Evolutionary conservation across 2,329 filamentous ascomycete genomes (phyloP).

Genomic region (Rutstroemia sp.): DNA sequence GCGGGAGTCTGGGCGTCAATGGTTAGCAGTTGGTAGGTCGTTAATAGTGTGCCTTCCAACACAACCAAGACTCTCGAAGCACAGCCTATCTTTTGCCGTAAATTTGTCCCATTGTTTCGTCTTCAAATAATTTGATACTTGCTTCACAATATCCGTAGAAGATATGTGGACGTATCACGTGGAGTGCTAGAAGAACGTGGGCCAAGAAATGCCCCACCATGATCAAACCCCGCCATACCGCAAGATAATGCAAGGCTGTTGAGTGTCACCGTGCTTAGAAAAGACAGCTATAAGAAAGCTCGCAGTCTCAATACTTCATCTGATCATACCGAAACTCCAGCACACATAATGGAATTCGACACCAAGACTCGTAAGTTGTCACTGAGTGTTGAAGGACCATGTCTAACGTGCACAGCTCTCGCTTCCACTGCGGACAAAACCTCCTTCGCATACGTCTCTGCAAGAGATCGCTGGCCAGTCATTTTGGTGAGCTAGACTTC

Average conservation of each 20-base stretch:
- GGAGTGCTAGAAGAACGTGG: no score
- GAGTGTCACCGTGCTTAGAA: not conserved
- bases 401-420: slow-evolving; percentile 45
- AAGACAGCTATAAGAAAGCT: not conserved
- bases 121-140: no score
- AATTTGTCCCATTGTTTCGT: no score
- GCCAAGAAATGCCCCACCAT: slow-evolving; percentile 3
- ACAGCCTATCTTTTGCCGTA: no score
- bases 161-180: no score
- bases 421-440: slow-evolving; percentile 74
- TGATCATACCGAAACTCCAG: not conserved
- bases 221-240: slow-evolving; percentile 2
- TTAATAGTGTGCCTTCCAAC: no score
- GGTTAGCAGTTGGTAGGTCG: no score
- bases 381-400: not conserved
- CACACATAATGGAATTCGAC: slow-evolving; percentile 59
- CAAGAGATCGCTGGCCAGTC: slow-evolving; percentile 82
- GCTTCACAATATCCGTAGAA: no score
- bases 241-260: not conserved
- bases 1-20: no score
- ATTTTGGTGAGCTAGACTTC: slow-evolving; percentile 58
- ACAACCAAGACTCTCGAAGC: no score
- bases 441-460: slow-evolving; percentile 83
- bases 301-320: not conserved
- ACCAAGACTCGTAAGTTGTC: slow-evolving; percentile 58